These are phyloP conservation scores for Lentinula guzmanii DNA, from an alignment of 768 basidiomycete species.

Conservation along the genomic window DNA sequence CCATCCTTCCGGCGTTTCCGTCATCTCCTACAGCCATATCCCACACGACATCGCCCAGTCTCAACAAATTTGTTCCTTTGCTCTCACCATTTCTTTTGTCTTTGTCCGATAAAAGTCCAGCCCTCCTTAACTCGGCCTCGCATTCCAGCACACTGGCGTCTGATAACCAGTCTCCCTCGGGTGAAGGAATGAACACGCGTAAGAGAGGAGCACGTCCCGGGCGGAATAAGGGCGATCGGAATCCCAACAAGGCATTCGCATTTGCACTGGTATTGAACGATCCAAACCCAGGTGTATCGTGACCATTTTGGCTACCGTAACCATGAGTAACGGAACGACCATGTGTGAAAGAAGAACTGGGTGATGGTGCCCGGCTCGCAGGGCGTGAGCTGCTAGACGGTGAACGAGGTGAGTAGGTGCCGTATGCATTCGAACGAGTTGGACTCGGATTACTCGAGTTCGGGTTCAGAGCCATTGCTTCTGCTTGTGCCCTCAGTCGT, in stretches of 20 bases:
- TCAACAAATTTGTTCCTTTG: constrained; percentile 31
- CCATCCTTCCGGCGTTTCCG: constrained; percentile 73
- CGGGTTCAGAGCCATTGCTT: constrained; percentile 36
- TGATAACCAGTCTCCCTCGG: constrained; percentile 82
- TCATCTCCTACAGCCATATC: constrained; percentile 84
- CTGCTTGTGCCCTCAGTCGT: constrained; percentile 73
- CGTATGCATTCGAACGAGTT: not conserved
- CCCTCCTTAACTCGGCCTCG: constrained; percentile 70
- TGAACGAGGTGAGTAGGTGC: not conserved
- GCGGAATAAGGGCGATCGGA: constrained; percentile 65
- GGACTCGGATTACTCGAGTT: not conserved
- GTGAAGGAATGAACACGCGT: constrained; percentile 79
- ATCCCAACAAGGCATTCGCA: not conserved
- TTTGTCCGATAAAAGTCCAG: constrained; percentile 39
- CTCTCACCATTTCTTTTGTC: not conserved
- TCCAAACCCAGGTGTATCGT: not conserved
- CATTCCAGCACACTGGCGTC: constrained; percentile 76
- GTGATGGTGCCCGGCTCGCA: constrained; percentile 67
- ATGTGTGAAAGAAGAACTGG: constrained; percentile 45
- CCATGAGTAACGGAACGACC: constrained; percentile 22
- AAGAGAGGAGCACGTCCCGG: constrained; percentile 69
- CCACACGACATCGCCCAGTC: constrained; percentile 82
- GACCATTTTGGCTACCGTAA: not conserved
- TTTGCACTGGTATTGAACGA: not conserved
- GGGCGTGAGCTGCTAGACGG: constrained; percentile 28